Base-by-base conservation (phyloP, 1,284 basidiomycete genomes). In the Filobasidium uniguttulatum region DNA sequence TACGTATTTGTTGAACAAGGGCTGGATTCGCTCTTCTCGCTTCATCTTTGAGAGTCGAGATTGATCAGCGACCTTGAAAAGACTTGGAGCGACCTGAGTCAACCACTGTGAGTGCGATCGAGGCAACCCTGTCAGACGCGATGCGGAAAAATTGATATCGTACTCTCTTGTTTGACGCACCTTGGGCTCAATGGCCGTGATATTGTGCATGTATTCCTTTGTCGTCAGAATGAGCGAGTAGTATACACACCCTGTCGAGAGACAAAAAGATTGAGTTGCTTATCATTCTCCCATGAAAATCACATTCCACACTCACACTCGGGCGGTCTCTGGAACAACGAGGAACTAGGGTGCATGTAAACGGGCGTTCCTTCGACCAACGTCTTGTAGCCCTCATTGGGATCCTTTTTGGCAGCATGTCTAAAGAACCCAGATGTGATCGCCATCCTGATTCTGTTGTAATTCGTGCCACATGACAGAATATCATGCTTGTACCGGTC, bases 401-500 rank as follows among this genome's bases (percentile, higher is more conserved):
- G 65, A 55, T 70, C 68, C 69, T 96, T 94, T 74, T 96, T 96
- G 22, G 90, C 90, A 0, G 90, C 89, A 62, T 94, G 84, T 20
- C 89, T 78, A 80, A 94, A 96, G 72, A 85, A 93, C 23, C 51
- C 51, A 12, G 89, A 93, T 61, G 89, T 94, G 54, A 99, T 97
- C 4, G 94, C 91, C 64, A 85, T 83, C 38, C 93, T 83, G 3
- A 98, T 87, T 12, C 79, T 78, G 66, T 94, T 96, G 72, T 82
- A 97, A 66, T 98, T 90, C 59, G 79, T 80, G 22, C 91, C 91
- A 15, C 59, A 82, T 7, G 85, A 89, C 22, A 90, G 65, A 55
- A 98, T 85, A 60, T 97, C 91, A 66, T 97, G 91, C 63, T 93
- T 94, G 69, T 97, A 96, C 51, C 94, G 77, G 65, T 99, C 93